These are phyloP conservation scores for Myxozyma udenii DNA, from an alignment of 805 yeast species.

Conservation along the genomic window DNA sequence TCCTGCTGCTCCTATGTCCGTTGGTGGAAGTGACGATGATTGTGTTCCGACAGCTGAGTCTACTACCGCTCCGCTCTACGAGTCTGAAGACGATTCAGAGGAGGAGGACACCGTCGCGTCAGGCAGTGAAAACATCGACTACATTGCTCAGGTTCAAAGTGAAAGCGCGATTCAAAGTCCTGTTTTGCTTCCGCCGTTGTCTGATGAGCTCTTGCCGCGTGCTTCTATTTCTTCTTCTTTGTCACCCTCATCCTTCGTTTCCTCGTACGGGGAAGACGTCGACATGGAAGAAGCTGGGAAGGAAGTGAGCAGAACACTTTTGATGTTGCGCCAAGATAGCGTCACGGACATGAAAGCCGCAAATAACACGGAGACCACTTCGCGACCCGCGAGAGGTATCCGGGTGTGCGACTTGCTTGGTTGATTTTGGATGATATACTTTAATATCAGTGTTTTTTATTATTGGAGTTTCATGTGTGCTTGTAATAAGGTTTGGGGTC, in stretches of 20 bases:
- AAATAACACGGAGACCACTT: neutral
- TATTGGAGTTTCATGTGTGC: neutral
- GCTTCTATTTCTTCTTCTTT: neutral
- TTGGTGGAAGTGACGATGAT: constrained; percentile 2
- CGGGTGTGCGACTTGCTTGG: constrained; percentile 28
- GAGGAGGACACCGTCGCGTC: constrained; percentile 37
- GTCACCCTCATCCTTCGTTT: neutral
- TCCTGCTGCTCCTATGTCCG: neutral
- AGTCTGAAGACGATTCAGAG: constrained; percentile 41
- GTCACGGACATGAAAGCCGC: no score
- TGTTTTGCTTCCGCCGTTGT: no score
- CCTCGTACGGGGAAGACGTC: constrained; percentile 12
- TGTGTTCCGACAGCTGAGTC: neutral
- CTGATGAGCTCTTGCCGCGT: neutral
- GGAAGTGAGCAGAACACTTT: constrained; percentile 24
- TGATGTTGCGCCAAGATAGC: constrained; percentile 25
- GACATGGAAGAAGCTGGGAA: constrained; percentile 29
- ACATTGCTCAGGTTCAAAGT: neutral
- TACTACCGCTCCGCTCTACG: constrained; percentile 25
- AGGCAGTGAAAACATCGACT: constrained; percentile 15
- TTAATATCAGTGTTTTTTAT: neutral
- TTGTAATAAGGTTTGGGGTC: neutral
- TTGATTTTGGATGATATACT: neutral
- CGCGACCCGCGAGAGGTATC: constrained; percentile 11
- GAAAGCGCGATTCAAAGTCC: neutral